Conservation (phyloP, 2,329 filamentous ascomycete genomes). For the Chaetomiaceae sp. region DNA sequence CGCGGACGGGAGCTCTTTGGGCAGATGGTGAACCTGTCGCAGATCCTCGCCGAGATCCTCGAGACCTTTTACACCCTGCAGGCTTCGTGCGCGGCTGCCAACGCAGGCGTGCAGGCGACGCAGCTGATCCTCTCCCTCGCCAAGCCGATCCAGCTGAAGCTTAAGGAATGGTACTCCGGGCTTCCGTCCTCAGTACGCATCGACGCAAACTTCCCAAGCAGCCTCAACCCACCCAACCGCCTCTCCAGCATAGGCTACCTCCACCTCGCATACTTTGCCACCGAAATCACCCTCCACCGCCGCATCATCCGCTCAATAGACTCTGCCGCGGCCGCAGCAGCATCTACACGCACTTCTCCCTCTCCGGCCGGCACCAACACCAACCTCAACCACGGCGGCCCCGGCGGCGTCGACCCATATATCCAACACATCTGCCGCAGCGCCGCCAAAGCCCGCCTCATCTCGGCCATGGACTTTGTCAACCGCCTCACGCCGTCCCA, state of each 20-base stretch:
- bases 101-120: conserved; percentile 65
- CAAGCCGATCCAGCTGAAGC: conserved; percentile 76
- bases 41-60: conserved; percentile 73
- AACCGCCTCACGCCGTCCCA: conserved; percentile 85
- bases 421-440: conserved; percentile 88
- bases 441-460: conserved; percentile 88
- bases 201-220: conserved; percentile 52
- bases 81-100: conserved; percentile 64
- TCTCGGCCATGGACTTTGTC: conserved; percentile 96
- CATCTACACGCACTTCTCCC: neutral
- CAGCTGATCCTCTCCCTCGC: conserved; percentile 69
- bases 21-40: conserved; percentile 70
- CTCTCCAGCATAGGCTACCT: conserved; percentile 68
- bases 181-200: conserved; percentile 63
- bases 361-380: neutral
- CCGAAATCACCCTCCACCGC: conserved; percentile 88
- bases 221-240: conserved; percentile 39
- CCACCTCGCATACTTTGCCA: conserved; percentile 88
- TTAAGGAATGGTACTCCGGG: conserved; percentile 76
- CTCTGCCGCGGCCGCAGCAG: conserved; percentile 34
- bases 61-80: conserved; percentile 78
- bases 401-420: conserved; percentile 63
- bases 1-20: conserved; percentile 66
- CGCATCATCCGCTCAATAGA: conserved; percentile 79
- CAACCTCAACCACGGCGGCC: neutral